phyloP scores from a whole-genome alignment of 1,284 basidiomycete species.

The Spongiforma sp. region DNA sequence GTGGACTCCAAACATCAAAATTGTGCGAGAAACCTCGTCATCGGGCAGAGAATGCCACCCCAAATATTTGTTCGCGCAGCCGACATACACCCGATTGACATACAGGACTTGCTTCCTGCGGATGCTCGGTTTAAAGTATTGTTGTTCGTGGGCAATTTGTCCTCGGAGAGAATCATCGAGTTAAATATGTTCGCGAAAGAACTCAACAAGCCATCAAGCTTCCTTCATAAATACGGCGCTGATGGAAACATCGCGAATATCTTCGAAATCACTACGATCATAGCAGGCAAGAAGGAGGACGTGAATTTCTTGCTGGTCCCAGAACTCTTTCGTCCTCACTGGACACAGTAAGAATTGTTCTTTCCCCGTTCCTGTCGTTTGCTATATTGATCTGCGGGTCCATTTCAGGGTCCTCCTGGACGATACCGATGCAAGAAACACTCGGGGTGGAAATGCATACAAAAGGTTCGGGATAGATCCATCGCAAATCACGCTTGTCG shows the following conservation, averaged over 20 bases:
- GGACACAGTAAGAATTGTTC: constrained; percentile 57
- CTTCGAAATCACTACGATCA: constrained; percentile 62
- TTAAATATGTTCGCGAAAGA: constrained; percentile 51
- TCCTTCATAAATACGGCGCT: constrained; percentile 43
- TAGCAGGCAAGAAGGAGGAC: constrained; percentile 49
- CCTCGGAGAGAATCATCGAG: constrained; percentile 43
- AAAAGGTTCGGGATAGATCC: not conserved
- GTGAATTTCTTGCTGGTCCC: constrained; percentile 58
- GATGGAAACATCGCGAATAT: constrained; percentile 33
- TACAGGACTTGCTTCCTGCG: constrained; percentile 73
- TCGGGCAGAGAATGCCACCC: constrained; percentile 65
- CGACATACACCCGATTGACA: constrained; percentile 63
- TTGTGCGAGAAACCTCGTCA: constrained; percentile 45
- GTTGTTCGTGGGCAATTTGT: constrained; percentile 65
- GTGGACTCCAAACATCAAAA: constrained; percentile 49
- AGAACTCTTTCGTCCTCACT: constrained; percentile 57
- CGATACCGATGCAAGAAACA: not conserved
- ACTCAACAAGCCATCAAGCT: constrained; percentile 42
- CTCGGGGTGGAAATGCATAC: not conserved
- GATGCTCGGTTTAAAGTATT: constrained; percentile 75
- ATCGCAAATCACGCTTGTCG: not conserved
- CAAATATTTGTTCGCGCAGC: constrained; percentile 65
- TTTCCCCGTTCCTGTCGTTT: not conserved
- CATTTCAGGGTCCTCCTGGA: constrained; percentile 16
- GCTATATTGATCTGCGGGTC: not conserved